Percentiles rank a stretch among this genome's conserved stretches.
Evolutionary conservation across 352 stramenopile species (phyloP).

Genomic region (Phytophthora multivora): DNA sequence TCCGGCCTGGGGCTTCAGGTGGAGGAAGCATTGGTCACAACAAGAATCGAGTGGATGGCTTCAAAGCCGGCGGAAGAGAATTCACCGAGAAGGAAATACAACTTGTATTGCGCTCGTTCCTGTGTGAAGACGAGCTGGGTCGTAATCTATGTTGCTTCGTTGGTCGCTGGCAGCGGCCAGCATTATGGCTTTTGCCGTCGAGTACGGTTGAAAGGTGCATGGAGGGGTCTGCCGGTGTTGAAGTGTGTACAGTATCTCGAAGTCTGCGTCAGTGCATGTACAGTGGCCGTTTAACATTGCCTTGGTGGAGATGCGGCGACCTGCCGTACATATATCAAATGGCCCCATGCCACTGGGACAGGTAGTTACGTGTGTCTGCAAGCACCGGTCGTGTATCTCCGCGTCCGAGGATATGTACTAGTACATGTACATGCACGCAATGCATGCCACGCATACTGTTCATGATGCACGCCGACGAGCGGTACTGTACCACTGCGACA

Average conservation of each 20-base stretch:
- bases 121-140: constrained; percentile 11
- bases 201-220: constrained; percentile 8
- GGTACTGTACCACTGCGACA: constrained; percentile 21
- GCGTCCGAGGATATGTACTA: neutral
- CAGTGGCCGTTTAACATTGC: constrained; percentile 12
- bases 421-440: neutral
- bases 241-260: neutral
- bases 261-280: no score
- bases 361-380: no score
- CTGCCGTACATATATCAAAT: no score
- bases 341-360: no score
- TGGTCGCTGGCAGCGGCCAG: no score
- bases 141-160: constrained; percentile 1
- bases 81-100: neutral
- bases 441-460: neutral
- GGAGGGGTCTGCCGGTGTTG: constrained; percentile 4
- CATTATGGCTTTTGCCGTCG: neutral
- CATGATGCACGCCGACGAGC: constrained; percentile 1
- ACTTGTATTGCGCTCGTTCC: neutral
- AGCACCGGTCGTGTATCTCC: no score
- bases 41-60: constrained; percentile 7
- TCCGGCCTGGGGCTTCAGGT: neutral
- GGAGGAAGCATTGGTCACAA: neutral
- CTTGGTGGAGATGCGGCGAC: no score
- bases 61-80: neutral